Evolutionary conservation across 768 basidiomycete species (phyloP).

Genomic region (Lactifluus volemus): DNA sequence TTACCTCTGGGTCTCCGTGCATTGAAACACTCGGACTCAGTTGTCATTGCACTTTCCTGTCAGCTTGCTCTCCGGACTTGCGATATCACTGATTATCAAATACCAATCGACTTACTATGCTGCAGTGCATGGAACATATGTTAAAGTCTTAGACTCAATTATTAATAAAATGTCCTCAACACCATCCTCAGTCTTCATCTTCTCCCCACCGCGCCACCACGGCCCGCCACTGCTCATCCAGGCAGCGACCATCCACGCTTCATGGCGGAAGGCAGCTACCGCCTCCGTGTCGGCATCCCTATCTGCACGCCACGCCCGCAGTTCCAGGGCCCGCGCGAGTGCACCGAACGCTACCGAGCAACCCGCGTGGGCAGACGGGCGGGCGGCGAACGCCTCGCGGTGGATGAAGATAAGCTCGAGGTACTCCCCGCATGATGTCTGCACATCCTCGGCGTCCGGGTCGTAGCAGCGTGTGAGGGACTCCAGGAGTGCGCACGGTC

Average conservation of each 20-base stretch:
- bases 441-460: slow-evolving; percentile 26
- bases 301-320: slow-evolving; percentile 60
- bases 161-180: not conserved
- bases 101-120: slow-evolving; percentile 12
- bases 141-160: not conserved
- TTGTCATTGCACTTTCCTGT: not conserved
- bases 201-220: slow-evolving; percentile 19
- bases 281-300: slow-evolving; percentile 65
- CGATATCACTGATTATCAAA: slow-evolving; percentile 3
- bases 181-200: not conserved
- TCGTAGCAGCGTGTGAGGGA: slow-evolving; percentile 22
- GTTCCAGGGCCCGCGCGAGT: slow-evolving; percentile 55
- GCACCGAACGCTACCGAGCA: slow-evolving; percentile 60
- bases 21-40: not conserved
- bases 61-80: not conserved
- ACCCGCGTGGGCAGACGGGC: slow-evolving; percentile 51
- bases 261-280: slow-evolving; percentile 56
- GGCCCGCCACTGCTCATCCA: slow-evolving; percentile 17
- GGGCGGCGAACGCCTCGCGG: slow-evolving; percentile 57
- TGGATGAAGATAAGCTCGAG: slow-evolving; percentile 73
- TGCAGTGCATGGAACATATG: slow-evolving; percentile 5
- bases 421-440: slow-evolving; percentile 65
- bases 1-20: not conserved
- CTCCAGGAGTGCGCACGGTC: slow-evolving; percentile 27
- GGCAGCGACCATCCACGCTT: slow-evolving; percentile 48